Evolutionary conservation across 495 filamentous ascomycete genomes (phyloP).

Genomic region (Cetradonia linearis): DNA sequence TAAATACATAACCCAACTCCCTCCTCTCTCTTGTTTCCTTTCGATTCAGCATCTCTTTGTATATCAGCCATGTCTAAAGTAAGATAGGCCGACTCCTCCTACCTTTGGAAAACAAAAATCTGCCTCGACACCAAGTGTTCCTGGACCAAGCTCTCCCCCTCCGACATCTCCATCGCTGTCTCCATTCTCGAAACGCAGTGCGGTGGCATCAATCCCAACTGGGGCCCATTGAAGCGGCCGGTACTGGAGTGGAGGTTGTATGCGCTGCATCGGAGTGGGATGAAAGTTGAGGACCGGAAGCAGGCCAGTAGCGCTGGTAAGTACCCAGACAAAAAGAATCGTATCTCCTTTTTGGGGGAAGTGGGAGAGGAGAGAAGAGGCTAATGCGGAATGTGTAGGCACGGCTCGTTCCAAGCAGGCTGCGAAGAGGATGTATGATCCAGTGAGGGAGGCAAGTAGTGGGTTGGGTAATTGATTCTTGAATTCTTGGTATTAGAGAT

Average conservation of each 20-base stretch:
- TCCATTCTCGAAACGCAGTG: slow-evolving; percentile 5
- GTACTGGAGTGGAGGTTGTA: slow-evolving; percentile 3
- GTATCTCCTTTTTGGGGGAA: neutral
- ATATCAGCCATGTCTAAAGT: neutral
- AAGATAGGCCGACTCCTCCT: slow-evolving; percentile 1
- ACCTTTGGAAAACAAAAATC: slow-evolving; percentile 9
- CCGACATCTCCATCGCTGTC: neutral
- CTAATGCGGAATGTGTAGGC: too few relatives aligned
- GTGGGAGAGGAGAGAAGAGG: too few relatives aligned
- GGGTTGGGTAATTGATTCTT: neutral
- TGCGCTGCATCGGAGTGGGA: neutral
- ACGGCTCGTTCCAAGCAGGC: neutral
- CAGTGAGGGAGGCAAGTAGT: slow-evolving; percentile 1
- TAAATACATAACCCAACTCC: neutral
- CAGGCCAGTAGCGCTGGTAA: neutral
- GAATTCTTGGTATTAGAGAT: neutral
- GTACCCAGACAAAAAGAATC: too few relatives aligned
- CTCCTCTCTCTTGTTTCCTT: too few relatives aligned
- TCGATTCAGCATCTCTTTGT: too few relatives aligned
- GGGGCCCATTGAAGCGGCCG: neutral
- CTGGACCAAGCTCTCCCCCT: neutral
- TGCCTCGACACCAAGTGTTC: slow-evolving; percentile 1
- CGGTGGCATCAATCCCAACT: neutral
- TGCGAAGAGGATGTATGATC: slow-evolving; percentile 5
- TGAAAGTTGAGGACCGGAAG: slow-evolving; percentile 3